Conservation (phyloP, 2,329 filamentous ascomycete species). For the Paecilomyces dactylethromorphus region DNA sequence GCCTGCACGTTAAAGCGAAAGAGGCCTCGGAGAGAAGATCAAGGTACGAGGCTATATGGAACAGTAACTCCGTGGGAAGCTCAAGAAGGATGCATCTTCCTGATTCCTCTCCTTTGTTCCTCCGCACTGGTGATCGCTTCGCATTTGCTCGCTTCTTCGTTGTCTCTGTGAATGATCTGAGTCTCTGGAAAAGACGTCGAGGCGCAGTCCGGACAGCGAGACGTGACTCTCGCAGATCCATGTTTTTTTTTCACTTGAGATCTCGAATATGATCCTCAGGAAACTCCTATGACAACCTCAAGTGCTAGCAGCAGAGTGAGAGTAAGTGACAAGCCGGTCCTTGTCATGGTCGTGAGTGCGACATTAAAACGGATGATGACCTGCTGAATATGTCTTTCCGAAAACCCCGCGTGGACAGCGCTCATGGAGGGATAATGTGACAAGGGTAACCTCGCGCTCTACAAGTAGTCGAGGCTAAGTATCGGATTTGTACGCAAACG, state of each 20-base stretch:
- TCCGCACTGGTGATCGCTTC: conserved; percentile 1
- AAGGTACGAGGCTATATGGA: conserved; percentile 31
- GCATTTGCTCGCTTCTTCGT: conserved; percentile 17
- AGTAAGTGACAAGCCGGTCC: neutral
- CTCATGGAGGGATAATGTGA: conserved; percentile 1
- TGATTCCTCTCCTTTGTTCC: conserved; percentile 8
- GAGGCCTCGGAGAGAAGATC: conserved; percentile 27
- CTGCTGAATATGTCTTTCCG: neutral
- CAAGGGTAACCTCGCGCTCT: conserved; percentile 21
- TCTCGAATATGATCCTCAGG: neutral
- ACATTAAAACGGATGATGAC: neutral
- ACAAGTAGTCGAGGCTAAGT: conserved; percentile 15
- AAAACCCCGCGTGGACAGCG: neutral
- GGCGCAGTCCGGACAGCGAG: neutral
- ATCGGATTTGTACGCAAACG: conserved; percentile 16
- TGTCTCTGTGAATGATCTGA: neutral
- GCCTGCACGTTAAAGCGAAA: conserved; percentile 32
- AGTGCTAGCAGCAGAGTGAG: neutral
- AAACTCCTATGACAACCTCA: neutral
- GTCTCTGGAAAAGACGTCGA: neutral
- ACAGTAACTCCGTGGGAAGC: conserved; percentile 30
- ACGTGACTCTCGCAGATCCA: neutral
- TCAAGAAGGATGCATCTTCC: conserved; percentile 27
- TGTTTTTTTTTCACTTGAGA: neutral
- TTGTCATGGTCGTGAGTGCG: neutral